A percentile compares a stretch with the other conserved stretches of the same genome.
These are phyloP conservation scores for Saitoella complicata DNA, from an alignment of 805 yeast genomes.

Conservation along the genomic window DNA sequence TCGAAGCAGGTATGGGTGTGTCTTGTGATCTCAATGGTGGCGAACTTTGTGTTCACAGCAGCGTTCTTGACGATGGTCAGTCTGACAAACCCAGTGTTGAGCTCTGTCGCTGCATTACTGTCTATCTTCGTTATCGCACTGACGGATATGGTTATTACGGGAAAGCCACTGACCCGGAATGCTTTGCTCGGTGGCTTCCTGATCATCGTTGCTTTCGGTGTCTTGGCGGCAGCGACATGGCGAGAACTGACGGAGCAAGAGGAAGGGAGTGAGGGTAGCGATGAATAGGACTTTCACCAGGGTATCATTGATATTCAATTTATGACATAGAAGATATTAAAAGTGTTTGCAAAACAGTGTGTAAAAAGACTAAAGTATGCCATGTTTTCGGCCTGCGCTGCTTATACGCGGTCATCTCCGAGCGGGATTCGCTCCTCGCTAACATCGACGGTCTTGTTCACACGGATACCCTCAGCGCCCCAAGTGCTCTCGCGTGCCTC, in stretches of 20 bases:
- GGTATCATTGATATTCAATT: too few relatives aligned
- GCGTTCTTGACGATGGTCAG: conserved; percentile 66
- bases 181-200: conserved; percentile 56
- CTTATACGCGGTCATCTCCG: too few relatives aligned
- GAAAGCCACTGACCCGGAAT: conserved; percentile 33
- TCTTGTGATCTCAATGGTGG: conserved; percentile 36
- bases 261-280: too few relatives aligned
- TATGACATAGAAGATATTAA: too few relatives aligned
- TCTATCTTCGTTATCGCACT: conserved; percentile 69
- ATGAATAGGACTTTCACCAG: too few relatives aligned
- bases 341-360: too few relatives aligned
- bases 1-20: conserved; percentile 27
- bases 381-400: too few relatives aligned
- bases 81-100: conserved; percentile 68
- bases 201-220: conserved; percentile 50
- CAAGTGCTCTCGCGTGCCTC: too few relatives aligned
- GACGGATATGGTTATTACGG: conserved; percentile 56
- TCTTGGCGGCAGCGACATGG: conserved; percentile 32
- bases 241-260: conserved; percentile 14
- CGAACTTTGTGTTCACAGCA: conserved; percentile 55
- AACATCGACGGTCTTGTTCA: too few relatives aligned
- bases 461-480: too few relatives aligned
- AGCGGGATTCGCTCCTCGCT: too few relatives aligned
- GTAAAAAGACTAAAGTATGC: too few relatives aligned
- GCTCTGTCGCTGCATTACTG: conserved; percentile 47